Conservation (phyloP, 306 rosid species). For the Adenanthera pavonina region DNA sequence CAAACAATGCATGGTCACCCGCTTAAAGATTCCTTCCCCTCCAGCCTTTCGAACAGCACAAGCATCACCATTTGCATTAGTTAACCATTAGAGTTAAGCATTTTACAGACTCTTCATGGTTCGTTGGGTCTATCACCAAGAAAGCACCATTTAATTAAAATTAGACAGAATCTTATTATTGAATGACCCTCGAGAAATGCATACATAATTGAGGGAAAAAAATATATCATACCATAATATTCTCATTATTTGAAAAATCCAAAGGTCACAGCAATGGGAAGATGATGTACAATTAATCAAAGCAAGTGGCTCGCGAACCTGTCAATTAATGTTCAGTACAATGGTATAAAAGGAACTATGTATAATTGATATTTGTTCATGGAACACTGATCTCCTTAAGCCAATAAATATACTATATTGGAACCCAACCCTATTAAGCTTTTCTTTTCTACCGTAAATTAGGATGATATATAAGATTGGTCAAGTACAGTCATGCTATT, state of each 20-base stretch:
- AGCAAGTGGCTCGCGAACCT: constrained; percentile 87
- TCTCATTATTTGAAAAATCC: constrained; percentile 72
- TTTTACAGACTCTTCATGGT: constrained; percentile 79
- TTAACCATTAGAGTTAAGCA: too few species aligned
- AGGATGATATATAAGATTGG: too few species aligned
- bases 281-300: constrained; percentile 82
- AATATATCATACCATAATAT: constrained; percentile 56
- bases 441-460: too few species aligned
- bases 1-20: constrained; percentile 78
- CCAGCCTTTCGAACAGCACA: constrained; percentile 97
- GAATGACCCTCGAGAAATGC: constrained; percentile 22
- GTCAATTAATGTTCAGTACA: constrained; percentile 35
- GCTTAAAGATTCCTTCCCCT: constrained; percentile 70
- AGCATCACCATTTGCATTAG: constrained; percentile 80
- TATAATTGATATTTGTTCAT: constrained; percentile 6
- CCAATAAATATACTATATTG: background rate
- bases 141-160: constrained; percentile 34
- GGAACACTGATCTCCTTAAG: constrained; percentile 1
- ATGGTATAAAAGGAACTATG: background rate
- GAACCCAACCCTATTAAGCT: background rate
- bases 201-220: constrained; percentile 7
- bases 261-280: constrained; percentile 92
- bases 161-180: constrained; percentile 6
- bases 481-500: too few species aligned
- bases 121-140: constrained; percentile 88